phyloP scores from a whole-genome alignment of 768 basidiomycete genomes.

The Mycena olivaceomarginata region DNA sequence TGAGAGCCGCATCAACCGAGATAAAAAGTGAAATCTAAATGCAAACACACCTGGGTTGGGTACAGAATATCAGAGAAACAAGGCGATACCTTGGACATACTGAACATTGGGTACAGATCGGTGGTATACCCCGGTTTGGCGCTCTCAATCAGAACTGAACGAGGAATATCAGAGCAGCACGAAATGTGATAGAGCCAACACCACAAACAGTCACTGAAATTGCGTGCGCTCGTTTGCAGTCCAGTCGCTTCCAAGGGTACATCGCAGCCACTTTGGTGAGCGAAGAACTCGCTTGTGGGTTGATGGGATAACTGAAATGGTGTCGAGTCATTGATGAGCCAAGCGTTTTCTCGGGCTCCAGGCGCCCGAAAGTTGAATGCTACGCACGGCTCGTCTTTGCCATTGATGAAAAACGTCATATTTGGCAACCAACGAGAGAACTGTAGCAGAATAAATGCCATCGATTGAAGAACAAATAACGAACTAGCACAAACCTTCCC shows the following conservation, averaged over 20 bases:
- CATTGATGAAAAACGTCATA: slow-evolving; percentile 30
- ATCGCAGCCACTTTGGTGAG: slow-evolving; percentile 18
- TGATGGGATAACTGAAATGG: slow-evolving; percentile 3
- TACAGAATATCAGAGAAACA: slow-evolving; percentile 32
- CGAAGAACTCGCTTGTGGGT: slow-evolving; percentile 20
- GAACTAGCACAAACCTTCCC: background rate
- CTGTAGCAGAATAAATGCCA: background rate
- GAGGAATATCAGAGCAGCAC: background rate
- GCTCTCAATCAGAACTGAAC: slow-evolving; percentile 11
- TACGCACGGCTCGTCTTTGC: slow-evolving; percentile 28
- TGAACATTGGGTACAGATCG: slow-evolving; percentile 31
- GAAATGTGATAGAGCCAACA: background rate
- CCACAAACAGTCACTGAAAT: background rate
- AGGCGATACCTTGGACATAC: slow-evolving; percentile 31
- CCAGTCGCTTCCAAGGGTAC: background rate
- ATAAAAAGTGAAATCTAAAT: background rate
- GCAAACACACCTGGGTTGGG: slow-evolving; percentile 10
- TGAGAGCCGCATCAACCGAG: background rate
- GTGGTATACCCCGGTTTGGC: slow-evolving; percentile 28
- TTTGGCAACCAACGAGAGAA: slow-evolving; percentile 6
- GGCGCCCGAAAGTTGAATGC: slow-evolving; percentile 24
- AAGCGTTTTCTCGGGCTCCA: background rate
- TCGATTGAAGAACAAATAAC: background rate
- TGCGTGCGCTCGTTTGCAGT: background rate
- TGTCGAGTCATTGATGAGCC: background rate